A percentile compares a stretch with the other conserved stretches of the same genome.
phyloP scores from a whole-genome alignment of 2,329 filamentous ascomycete genomes.

The Cordyceps farinosa region DNA sequence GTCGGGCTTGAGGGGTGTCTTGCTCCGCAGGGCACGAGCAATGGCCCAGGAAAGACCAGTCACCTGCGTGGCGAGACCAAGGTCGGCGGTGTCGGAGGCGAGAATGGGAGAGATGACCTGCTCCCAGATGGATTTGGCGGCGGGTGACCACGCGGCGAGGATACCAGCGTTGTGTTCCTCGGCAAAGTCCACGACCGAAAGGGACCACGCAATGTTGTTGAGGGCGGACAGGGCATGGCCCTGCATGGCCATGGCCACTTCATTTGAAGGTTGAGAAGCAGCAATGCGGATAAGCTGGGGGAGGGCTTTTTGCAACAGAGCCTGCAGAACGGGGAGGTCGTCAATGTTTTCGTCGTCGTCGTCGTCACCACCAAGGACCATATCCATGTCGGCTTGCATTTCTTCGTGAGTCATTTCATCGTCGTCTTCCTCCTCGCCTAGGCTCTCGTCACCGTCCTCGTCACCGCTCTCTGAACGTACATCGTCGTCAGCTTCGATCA shows the following conservation, averaged over 20 bases:
- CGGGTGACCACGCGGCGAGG: constrained; percentile 50
- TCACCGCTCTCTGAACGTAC: constrained; percentile 35
- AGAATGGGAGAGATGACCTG: constrained; percentile 55
- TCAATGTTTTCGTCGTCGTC: constrained; percentile 41
- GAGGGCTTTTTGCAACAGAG: constrained; percentile 34
- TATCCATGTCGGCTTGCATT: constrained; percentile 62
- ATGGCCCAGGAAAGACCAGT: constrained; percentile 65
- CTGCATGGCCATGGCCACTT: constrained; percentile 45
- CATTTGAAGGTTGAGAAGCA: constrained; percentile 37
- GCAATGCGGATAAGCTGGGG: constrained; percentile 46
- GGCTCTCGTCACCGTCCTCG: constrained; percentile 34
- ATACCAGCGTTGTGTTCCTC: constrained; percentile 51
- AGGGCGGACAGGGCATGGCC: constrained; percentile 56
- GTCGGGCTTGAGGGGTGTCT: constrained; percentile 45
- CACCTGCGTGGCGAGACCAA: constrained; percentile 58
- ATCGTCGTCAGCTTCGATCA: constrained; percentile 35
- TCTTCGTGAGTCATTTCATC: constrained; percentile 56
- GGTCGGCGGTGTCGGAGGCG: constrained; percentile 57
- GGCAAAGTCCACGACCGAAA: constrained; percentile 58
- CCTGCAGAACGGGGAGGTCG: constrained; percentile 52
- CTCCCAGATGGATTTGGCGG: constrained; percentile 55
- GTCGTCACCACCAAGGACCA: constrained; percentile 51
- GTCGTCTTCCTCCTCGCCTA: constrained; percentile 37
- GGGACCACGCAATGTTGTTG: constrained; percentile 66
- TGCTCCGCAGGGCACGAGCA: constrained; percentile 48